Percentiles rank a stretch among this genome's conserved stretches.
Conservation (phyloP, 305 asterid genomes). For the Plantago coronopus region DNA sequence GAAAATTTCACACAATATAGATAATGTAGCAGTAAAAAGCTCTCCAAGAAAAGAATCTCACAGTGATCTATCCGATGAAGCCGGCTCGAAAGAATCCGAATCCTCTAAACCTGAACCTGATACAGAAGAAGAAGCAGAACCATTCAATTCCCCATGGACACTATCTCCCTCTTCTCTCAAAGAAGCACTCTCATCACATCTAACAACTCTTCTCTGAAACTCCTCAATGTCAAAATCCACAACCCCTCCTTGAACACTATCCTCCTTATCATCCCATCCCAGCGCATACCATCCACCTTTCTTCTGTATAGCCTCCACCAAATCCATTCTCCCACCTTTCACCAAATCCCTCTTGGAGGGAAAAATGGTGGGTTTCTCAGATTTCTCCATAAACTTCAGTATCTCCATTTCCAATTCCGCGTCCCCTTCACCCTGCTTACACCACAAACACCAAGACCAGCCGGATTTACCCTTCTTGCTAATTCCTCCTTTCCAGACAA, state of each 20-base stretch:
- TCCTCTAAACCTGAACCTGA: constrained; percentile 27
- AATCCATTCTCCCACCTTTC: constrained; percentile 70
- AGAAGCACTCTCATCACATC: constrained; percentile 36
- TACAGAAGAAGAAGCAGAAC: constrained; percentile 19
- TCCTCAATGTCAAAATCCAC: constrained; percentile 42
- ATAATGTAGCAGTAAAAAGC: no score
- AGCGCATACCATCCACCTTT: constrained; percentile 80
- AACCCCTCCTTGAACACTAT: constrained; percentile 22
- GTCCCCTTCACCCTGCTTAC: constrained; percentile 51
- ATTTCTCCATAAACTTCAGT: constrained; percentile 71
- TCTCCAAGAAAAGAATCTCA: constrained; percentile 42
- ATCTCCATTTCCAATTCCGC: constrained; percentile 65
- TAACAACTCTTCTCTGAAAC: constrained; percentile 42
- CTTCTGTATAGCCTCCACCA: constrained; percentile 61
- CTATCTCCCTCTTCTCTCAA: constrained; percentile 20
- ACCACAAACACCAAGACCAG: constrained; percentile 40
- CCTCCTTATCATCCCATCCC: constrained; percentile 64
- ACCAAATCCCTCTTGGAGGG: constrained; percentile 58
- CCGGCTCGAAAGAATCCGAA: constrained; percentile 30
- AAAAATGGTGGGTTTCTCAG: constrained; percentile 58
- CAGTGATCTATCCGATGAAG: constrained; percentile 45
- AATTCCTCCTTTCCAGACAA: constrained; percentile 28
- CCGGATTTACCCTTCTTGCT: constrained; percentile 6
- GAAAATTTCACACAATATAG: constrained; percentile 7
- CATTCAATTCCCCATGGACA: constrained; percentile 25